A percentile compares a stretch with the other conserved stretches of the same genome.
phyloP scores from a whole-genome alignment of 306 rosid genomes.

The Acacia melanoxylon region DNA sequence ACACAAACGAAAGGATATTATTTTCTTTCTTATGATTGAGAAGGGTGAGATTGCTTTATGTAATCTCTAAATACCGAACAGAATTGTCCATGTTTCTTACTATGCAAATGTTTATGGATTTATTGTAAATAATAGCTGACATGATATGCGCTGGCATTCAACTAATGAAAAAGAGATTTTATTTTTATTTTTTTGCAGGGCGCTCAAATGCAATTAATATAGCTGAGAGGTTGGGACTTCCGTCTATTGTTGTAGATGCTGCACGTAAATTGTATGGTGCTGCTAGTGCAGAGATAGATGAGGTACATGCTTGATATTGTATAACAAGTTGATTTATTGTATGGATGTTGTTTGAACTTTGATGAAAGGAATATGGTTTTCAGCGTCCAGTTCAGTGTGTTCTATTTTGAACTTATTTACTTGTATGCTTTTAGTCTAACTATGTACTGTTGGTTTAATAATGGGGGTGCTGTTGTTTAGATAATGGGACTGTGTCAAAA shows the following conservation, averaged over 20 bases:
- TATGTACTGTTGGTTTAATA: slow-evolving; percentile 9
- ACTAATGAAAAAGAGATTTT: slow-evolving; percentile 20
- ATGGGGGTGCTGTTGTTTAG: slow-evolving; percentile 14
- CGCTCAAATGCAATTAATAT: slow-evolving; percentile 93
- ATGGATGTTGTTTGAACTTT: not conserved
- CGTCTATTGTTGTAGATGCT: slow-evolving; percentile 57
- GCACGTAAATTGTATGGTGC: slow-evolving; percentile 86
- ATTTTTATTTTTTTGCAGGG: slow-evolving; percentile 41
- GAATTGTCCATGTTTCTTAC: not conserved
- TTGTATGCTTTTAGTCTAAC: not conserved
- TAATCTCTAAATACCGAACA: not conserved
- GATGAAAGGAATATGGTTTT: not conserved
- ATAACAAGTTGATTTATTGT: not conserved
- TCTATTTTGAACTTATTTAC: not conserved
- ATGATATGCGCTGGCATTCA: not conserved
- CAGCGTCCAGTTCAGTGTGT: not conserved
- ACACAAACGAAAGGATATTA: slow-evolving; percentile 8
- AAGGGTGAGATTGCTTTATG: not conserved
- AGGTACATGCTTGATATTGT: slow-evolving; percentile 49
- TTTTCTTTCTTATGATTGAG: slow-evolving; percentile 1
- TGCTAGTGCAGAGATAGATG: slow-evolving; percentile 93
- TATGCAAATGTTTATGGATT: slow-evolving; percentile 14
- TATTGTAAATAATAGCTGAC: slow-evolving; percentile 1
- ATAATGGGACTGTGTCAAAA: slow-evolving; percentile 13
- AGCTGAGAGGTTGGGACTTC: slow-evolving; percentile 89